Conservation (phyloP, 2,329 filamentous ascomycete genomes). For the Pseudodiploospora longispora region DNA sequence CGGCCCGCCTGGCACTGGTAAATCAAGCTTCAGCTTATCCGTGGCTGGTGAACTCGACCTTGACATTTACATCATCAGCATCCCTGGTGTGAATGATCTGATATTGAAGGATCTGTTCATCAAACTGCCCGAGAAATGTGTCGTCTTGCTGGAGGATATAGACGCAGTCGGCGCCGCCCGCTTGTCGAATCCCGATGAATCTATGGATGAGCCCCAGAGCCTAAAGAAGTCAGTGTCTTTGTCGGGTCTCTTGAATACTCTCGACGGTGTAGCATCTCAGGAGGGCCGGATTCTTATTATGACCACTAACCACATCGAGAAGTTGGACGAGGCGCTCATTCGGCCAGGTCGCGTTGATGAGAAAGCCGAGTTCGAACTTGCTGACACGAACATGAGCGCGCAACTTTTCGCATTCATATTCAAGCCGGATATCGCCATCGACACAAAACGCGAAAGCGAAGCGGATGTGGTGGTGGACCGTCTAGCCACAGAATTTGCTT, state of each 20-base stretch:
- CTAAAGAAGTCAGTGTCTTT: constrained; percentile 39
- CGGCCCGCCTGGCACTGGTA: constrained; percentile 31
- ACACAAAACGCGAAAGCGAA: constrained; percentile 1
- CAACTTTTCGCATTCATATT: constrained; percentile 52
- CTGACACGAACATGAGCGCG: constrained; percentile 42
- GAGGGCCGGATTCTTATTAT: constrained; percentile 55
- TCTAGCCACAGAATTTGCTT: constrained; percentile 27
- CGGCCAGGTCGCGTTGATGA: constrained; percentile 55
- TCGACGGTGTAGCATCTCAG: constrained; percentile 62
- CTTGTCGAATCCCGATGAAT: constrained; percentile 52
- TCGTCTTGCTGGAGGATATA: constrained; percentile 70
- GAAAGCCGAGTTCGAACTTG: constrained; percentile 46
- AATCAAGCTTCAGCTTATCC: constrained; percentile 29
- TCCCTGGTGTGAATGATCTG: constrained; percentile 22
- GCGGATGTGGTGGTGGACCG: background rate
- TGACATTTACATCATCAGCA: constrained; percentile 28
- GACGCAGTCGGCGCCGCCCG: constrained; percentile 68
- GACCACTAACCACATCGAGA: constrained; percentile 56
- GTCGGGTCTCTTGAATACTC: constrained; percentile 70
- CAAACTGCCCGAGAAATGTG: constrained; percentile 23
- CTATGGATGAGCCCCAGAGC: constrained; percentile 20
- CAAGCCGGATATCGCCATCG: constrained; percentile 8
- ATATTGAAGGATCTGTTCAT: constrained; percentile 22
- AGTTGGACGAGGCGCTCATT: constrained; percentile 53
- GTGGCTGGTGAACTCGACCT: constrained; percentile 27